phyloP scores from a whole-genome alignment of 495 filamentous ascomycete genomes.

The Daldinia caldariorum region DNA sequence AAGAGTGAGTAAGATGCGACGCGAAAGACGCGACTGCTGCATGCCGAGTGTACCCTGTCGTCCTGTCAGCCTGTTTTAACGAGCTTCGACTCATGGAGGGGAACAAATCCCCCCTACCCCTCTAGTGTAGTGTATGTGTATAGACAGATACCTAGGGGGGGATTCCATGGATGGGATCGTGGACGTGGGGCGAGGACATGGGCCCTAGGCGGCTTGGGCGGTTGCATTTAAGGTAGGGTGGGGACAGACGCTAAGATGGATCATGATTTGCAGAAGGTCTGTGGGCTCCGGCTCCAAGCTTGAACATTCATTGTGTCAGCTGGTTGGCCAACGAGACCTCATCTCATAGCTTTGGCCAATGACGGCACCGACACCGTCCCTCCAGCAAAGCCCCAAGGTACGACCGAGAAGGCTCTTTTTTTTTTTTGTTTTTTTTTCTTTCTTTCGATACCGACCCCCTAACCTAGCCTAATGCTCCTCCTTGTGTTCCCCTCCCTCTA shows the following conservation, averaged over 20 bases:
- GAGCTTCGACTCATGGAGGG: constrained; percentile 16
- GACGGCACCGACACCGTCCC: constrained; percentile 15
- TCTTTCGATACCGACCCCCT: constrained; percentile 28
- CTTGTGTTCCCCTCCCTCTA: constrained; percentile 36
- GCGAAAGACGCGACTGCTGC: constrained; percentile 41
- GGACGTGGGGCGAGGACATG: constrained; percentile 27
- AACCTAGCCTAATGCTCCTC: constrained; percentile 40
- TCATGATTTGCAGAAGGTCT: constrained; percentile 50
- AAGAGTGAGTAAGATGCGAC: constrained; percentile 26
- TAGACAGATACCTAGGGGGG: constrained; percentile 25
- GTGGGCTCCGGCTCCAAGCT: constrained; percentile 44
- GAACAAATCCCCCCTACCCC: constrained; percentile 1
- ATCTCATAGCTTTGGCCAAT: constrained; percentile 45
- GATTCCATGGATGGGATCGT: constrained; percentile 40
- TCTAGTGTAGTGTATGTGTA: no score
- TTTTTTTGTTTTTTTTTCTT: no score
- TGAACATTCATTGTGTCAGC: constrained; percentile 46
- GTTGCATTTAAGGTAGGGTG: constrained; percentile 46
- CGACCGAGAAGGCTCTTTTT: constrained; percentile 17
- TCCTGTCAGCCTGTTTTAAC: constrained; percentile 30
- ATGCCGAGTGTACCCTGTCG: constrained; percentile 33
- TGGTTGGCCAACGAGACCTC: constrained; percentile 50
- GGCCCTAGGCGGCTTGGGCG: constrained; percentile 42
- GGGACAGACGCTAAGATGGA: constrained; percentile 40
- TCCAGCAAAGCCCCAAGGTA: constrained; percentile 36